Conservation (phyloP, 2,329 filamentous ascomycete genomes). For the Penicillium hordei region DNA sequence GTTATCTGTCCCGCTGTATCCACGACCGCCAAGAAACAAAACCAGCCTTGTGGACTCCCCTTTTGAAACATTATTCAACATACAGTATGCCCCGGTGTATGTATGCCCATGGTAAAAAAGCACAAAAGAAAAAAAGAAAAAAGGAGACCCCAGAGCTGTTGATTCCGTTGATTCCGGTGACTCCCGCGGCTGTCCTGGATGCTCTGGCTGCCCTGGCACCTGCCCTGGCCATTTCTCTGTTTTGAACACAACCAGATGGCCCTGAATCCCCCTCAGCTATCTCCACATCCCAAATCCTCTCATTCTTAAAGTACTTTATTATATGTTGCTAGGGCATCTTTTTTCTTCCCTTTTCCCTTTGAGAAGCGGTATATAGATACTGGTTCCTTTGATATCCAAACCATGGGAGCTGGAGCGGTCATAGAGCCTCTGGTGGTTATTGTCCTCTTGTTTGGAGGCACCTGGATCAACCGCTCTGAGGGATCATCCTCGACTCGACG, state of each 20-base stretch:
- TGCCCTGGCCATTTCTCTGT: not conserved
- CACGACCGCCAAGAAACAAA: not conserved
- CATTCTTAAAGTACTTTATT: not conserved
- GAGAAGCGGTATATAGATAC: not conserved
- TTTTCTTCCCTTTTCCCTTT: not conserved
- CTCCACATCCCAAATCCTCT: not conserved
- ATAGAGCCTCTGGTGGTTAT: conserved; percentile 64
- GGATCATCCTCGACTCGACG: conserved; percentile 18
- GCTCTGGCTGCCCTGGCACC: not conserved
- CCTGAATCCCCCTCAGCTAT: not conserved
- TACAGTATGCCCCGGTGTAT: not conserved
- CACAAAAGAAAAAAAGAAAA: not conserved
- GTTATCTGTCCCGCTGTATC: no score
- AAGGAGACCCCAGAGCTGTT: not conserved
- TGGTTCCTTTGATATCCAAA: not conserved
- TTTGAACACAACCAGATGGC: not conserved
- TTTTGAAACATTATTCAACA: not conserved
- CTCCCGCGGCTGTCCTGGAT: not conserved
- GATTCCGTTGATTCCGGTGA: not conserved
- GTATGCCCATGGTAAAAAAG: not conserved
- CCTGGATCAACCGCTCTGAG: conserved; percentile 57
- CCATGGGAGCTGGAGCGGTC: conserved; percentile 58
- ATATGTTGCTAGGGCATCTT: not conserved
- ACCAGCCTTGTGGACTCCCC: not conserved
- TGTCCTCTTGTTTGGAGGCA: conserved; percentile 60